phyloP scores from a whole-genome alignment of 768 basidiomycete genomes.

The Sutorius australiensis region DNA sequence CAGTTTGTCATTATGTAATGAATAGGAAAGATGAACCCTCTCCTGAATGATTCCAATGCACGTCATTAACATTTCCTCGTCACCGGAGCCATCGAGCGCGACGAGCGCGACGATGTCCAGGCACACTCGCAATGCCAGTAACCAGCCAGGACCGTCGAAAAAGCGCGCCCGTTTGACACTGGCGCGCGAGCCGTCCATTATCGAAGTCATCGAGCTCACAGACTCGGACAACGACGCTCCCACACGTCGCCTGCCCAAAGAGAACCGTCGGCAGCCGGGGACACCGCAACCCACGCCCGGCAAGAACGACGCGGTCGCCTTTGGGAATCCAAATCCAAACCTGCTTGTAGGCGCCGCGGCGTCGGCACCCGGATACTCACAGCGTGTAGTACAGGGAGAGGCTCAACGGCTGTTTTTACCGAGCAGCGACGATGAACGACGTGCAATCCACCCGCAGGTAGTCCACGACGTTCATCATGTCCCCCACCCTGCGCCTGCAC shows the following conservation, averaged over 20 bases:
- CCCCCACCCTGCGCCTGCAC: not conserved
- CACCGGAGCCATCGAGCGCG: slow-evolving; percentile 17
- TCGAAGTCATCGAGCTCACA: slow-evolving; percentile 47
- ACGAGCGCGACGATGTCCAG: slow-evolving; percentile 5
- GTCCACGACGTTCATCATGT: not conserved
- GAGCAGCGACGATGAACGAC: slow-evolving; percentile 34
- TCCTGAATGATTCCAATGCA: slow-evolving; percentile 15
- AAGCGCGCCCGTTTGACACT: slow-evolving; percentile 8
- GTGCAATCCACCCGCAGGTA: not conserved
- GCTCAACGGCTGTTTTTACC: slow-evolving; percentile 36
- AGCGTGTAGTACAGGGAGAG: not conserved
- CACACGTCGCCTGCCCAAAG: slow-evolving; percentile 2
- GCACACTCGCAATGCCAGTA: slow-evolving; percentile 18
- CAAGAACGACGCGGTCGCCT: not conserved
- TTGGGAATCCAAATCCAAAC: slow-evolving; percentile 12
- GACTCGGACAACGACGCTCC: slow-evolving; percentile 45
- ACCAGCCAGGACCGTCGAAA: slow-evolving; percentile 17
- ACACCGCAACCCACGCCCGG: slow-evolving; percentile 9
- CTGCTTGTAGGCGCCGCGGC: slow-evolving; percentile 9
- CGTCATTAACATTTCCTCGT: slow-evolving; percentile 27
- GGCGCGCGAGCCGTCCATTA: slow-evolving; percentile 7
- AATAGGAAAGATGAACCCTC: not conserved
- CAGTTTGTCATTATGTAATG: slow-evolving; percentile 18
- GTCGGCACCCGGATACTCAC: slow-evolving; percentile 11
- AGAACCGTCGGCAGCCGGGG: not conserved